Evolutionary conservation across 768 basidiomycete species (phyloP).

Genomic region (Suillus subluteus): DNA sequence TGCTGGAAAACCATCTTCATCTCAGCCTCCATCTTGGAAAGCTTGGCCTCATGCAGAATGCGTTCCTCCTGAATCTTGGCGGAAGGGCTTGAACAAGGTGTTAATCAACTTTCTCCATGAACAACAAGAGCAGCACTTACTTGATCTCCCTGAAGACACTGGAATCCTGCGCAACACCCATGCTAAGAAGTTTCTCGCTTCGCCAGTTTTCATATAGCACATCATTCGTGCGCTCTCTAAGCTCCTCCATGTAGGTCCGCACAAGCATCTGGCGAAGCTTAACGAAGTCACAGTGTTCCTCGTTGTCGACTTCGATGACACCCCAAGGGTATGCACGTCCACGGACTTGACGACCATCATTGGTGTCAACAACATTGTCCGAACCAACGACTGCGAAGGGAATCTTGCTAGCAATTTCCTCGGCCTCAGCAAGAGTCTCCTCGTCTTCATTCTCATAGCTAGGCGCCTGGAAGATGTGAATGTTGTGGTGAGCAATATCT

Average conservation of each 20-base stretch:
- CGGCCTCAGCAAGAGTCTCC: conserved; percentile 95
- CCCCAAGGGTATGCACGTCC: conserved; percentile 99
- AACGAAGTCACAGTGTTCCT: conserved; percentile 99
- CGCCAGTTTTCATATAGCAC: conserved; percentile 98
- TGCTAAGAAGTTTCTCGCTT: conserved; percentile 91
- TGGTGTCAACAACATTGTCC: conserved; percentile 75
- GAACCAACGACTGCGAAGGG: conserved; percentile 99
- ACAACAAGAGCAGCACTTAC: conserved; percentile 51
- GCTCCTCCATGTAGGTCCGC: conserved; percentile 98
- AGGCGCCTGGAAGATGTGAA: conserved; percentile 98
- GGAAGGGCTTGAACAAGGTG: conserved; percentile 69
- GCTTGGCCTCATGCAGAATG: conserved; percentile 93
- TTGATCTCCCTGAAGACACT: conserved; percentile 99
- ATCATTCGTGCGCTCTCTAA: conserved; percentile 95
- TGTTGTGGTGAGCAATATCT: conserved; percentile 94
- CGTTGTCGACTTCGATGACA: conserved; percentile 98
- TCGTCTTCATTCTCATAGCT: conserved; percentile 98
- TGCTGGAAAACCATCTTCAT: conserved; percentile 99
- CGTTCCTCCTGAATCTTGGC: conserved; percentile 97
- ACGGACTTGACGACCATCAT: conserved; percentile 91
- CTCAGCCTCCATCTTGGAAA: conserved; percentile 99
- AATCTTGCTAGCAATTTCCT: conserved; percentile 97
- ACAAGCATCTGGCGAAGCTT: conserved; percentile 99
- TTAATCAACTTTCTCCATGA: conserved; percentile 18
- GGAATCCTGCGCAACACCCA: conserved; percentile 98